A percentile compares a stretch with the other conserved stretches of the same genome.
These are phyloP conservation scores for Leccinum aurantiacum DNA, from an alignment of 768 basidiomycete genomes.

Conservation along the genomic window DNA sequence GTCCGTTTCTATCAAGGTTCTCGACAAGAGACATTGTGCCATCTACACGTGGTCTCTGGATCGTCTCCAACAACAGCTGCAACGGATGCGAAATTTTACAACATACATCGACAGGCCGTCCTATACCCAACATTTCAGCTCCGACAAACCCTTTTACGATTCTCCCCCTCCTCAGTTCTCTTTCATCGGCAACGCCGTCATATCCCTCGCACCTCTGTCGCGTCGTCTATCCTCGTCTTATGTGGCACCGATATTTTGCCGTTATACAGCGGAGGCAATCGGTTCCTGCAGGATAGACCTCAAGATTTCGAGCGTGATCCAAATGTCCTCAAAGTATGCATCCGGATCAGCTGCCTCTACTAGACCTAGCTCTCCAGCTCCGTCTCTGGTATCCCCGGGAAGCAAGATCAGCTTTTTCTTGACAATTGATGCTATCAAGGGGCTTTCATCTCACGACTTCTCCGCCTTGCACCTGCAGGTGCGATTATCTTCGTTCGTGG, in stretches of 20 bases:
- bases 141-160: slow-evolving; percentile 92
- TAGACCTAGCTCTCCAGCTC: slow-evolving; percentile 73
- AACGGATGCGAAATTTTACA: slow-evolving; percentile 91
- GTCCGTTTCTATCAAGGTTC: slow-evolving; percentile 84
- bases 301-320: slow-evolving; percentile 70
- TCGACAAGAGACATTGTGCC: slow-evolving; percentile 83
- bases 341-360: slow-evolving; percentile 66
- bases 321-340: slow-evolving; percentile 54
- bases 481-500: slow-evolving; percentile 84
- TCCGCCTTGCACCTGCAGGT: slow-evolving; percentile 83
- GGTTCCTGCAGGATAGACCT: slow-evolving; percentile 90
- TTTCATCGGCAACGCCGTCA: slow-evolving; percentile 84
- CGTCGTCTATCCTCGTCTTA: slow-evolving; percentile 72
- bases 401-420: slow-evolving; percentile 85
- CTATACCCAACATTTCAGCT: slow-evolving; percentile 92
- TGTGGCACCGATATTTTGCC: slow-evolving; percentile 87
- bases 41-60: slow-evolving; percentile 92
- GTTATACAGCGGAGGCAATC: slow-evolving; percentile 93
- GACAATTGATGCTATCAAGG: slow-evolving; percentile 84
- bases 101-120: slow-evolving; percentile 90
- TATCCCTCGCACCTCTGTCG: slow-evolving; percentile 80
- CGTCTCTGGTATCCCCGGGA: slow-evolving; percentile 64
- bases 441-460: slow-evolving; percentile 89
- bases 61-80: slow-evolving; percentile 83
- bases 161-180: slow-evolving; percentile 85